Evolutionary conservation across 768 basidiomycete genomes (phyloP).

Genomic region (Mycena leptocephala): DNA sequence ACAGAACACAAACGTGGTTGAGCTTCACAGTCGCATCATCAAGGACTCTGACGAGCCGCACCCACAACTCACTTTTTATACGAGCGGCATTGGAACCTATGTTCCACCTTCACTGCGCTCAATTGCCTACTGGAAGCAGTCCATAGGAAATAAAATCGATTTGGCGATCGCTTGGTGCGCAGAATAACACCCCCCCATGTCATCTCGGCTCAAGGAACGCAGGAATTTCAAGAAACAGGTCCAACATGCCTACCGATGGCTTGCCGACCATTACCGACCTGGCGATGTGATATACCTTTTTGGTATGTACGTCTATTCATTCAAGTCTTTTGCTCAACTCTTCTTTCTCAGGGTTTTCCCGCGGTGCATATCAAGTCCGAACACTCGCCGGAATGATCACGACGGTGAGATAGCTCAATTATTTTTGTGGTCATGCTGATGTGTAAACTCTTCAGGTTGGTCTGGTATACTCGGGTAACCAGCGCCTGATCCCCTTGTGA

Average conservation of each 20-base stretch:
- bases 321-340: background rate
- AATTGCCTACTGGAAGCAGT: background rate
- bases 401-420: background rate
- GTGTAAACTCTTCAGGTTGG: background rate
- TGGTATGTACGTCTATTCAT: background rate
- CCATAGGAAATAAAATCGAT: background rate
- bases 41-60: constrained; percentile 22
- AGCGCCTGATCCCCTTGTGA: background rate
- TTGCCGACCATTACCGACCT: background rate
- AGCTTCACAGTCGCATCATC: constrained; percentile 43
- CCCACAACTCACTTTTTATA: background rate
- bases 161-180: constrained; percentile 9
- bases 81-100: constrained; percentile 20
- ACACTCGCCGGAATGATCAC: constrained; percentile 14
- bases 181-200: background rate
- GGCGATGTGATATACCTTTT: constrained; percentile 17
- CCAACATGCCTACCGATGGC: constrained; percentile 2
- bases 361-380: constrained; percentile 15
- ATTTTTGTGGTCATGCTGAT: background rate
- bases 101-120: background rate
- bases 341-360: constrained; percentile 2
- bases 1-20: constrained; percentile 55
- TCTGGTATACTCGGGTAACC: background rate
- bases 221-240: constrained; percentile 11
- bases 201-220: background rate